Evolutionary conservation across 441 rosid genomes (phyloP).

Genomic region (Gossypium trilobum): DNA sequence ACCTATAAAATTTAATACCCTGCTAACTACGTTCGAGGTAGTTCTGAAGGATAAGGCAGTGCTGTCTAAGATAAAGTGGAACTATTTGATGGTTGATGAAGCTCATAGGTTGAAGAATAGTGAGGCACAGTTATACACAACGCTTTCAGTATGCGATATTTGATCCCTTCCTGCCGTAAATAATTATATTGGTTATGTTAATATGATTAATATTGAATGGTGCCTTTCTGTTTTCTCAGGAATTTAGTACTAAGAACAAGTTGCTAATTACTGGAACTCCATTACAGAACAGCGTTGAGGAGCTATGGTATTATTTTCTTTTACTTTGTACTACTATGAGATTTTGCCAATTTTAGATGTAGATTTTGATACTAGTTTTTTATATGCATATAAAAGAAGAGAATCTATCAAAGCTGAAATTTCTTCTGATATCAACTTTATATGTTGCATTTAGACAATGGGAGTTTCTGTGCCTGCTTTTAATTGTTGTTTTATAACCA

Average conservation of each 20-base stretch:
- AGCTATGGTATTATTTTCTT: slow-evolving; percentile 59
- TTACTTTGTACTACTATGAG: slow-evolving; percentile 7
- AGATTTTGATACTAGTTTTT: neutral
- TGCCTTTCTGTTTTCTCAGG: slow-evolving; percentile 41
- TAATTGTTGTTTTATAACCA: neutral
- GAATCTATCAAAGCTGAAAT: neutral
- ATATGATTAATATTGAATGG: slow-evolving; percentile 14
- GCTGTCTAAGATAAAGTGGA: slow-evolving; percentile 94
- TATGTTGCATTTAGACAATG: neutral
- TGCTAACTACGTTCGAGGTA: slow-evolving; percentile 94
- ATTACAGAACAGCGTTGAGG: slow-evolving; percentile 96
- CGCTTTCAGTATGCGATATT: slow-evolving; percentile 60
- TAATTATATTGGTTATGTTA: neutral
- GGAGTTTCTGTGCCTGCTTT: neutral
- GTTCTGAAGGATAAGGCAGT: slow-evolving; percentile 90
- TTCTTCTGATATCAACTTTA: slow-evolving; percentile 2
- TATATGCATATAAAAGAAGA: neutral
- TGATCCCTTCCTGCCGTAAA: neutral
- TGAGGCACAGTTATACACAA: slow-evolving; percentile 92
- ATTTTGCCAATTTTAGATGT: neutral
- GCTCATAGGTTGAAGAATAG: slow-evolving; percentile 97
- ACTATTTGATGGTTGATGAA: slow-evolving; percentile 97
- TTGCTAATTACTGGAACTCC: slow-evolving; percentile 98
- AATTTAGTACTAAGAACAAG: slow-evolving; percentile 94
- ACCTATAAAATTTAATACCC: slow-evolving; percentile 76